A percentile compares a stretch with the other conserved stretches of the same genome.
Conservation (phyloP, 2,329 filamentous ascomycete species). For the Phoma sp. region DNA sequence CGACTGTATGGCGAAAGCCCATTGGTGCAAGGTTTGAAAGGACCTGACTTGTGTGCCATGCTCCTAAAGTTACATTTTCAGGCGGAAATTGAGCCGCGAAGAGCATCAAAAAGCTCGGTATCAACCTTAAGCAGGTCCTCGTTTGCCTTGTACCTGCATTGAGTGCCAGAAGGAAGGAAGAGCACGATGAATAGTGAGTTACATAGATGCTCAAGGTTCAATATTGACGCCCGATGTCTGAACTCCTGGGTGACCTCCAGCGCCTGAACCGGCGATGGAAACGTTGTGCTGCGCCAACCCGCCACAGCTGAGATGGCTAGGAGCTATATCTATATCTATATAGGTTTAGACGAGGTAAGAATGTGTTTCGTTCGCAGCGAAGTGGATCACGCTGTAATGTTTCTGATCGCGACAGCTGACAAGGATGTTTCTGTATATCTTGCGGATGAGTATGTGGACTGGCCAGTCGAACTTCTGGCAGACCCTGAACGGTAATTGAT, state of each 20-base stretch:
- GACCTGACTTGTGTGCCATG: neutral
- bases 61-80: neutral
- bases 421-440: neutral
- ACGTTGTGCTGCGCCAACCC: neutral
- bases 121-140: neutral
- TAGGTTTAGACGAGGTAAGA: neutral
- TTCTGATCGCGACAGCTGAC: neutral
- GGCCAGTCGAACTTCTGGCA: neutral
- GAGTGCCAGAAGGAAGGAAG: neutral
- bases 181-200: neutral
- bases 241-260: neutral
- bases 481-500: neutral
- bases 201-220: neutral
- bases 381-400: neutral
- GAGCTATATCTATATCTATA: neutral
- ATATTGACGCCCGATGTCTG: neutral
- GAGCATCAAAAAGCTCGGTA: neutral
- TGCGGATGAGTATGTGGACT: neutral
- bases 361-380: neutral
- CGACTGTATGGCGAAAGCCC: conserved; percentile 19
- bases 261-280: neutral
- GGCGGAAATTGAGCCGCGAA: neutral
- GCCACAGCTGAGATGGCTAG: neutral
- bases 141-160: neutral
- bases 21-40: conserved; percentile 6